A percentile compares a stretch with the other conserved stretches of the same genome.
Evolutionary conservation across 2,329 filamentous ascomycete species (phyloP).

Genomic region (Teratosphaeria viscida): DNA sequence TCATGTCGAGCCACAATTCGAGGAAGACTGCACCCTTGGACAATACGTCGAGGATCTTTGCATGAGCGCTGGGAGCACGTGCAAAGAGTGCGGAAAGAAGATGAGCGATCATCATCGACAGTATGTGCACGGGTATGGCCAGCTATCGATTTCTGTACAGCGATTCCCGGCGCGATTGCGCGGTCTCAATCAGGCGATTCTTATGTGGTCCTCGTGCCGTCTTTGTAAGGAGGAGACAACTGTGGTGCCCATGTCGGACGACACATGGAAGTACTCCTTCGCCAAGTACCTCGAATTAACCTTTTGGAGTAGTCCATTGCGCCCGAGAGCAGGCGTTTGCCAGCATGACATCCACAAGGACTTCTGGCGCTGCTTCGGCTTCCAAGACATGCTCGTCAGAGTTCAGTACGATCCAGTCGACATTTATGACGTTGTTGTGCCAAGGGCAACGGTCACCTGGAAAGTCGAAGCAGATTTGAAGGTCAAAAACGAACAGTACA

Average conservation of each 20-base stretch:
- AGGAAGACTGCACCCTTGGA: constrained; percentile 80
- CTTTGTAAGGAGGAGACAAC: constrained; percentile 84
- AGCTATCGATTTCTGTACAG: constrained; percentile 84
- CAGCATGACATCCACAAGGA: constrained; percentile 87
- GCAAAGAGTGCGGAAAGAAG: constrained; percentile 72
- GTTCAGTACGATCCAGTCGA: constrained; percentile 91
- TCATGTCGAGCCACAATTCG: constrained; percentile 56
- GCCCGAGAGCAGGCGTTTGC: constrained; percentile 64
- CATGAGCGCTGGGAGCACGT: constrained; percentile 62
- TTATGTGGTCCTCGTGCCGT: constrained; percentile 98
- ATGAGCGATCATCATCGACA: constrained; percentile 92
- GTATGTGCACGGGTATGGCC: constrained; percentile 91
- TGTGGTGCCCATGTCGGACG: constrained; percentile 81
- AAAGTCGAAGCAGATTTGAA: constrained; percentile 90
- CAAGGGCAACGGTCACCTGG: constrained; percentile 84
- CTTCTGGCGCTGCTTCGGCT: constrained; percentile 86
- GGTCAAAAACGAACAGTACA: constrained; percentile 86
- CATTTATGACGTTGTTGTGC: constrained; percentile 87
- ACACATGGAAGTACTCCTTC: constrained; percentile 96
- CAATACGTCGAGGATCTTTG: constrained; percentile 92
- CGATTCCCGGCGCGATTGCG: constrained; percentile 57
- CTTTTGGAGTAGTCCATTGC: constrained; percentile 84
- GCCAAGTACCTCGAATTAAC: constrained; percentile 96
- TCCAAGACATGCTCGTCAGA: constrained; percentile 71
- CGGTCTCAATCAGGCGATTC: constrained; percentile 61